Conservation (phyloP, 768 basidiomycete species). For the Termitomyces sp. region DNA sequence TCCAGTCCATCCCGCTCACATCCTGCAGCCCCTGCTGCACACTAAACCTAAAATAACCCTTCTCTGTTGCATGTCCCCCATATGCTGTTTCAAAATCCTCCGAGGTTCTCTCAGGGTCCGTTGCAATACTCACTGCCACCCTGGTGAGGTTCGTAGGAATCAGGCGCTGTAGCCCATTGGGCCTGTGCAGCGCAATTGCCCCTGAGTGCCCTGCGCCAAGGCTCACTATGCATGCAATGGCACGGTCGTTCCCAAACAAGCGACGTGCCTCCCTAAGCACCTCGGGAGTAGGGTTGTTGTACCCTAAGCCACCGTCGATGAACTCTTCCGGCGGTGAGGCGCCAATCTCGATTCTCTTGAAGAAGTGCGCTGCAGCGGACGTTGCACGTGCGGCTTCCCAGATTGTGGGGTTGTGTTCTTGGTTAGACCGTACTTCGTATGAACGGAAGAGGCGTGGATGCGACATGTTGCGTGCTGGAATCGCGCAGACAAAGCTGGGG, state of each 20-base stretch:
- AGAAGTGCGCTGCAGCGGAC: conserved; percentile 20
- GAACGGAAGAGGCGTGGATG: too few species aligned
- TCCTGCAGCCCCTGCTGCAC: conserved; percentile 12
- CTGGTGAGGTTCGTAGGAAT: background rate
- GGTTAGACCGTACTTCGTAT: background rate
- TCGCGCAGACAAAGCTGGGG: background rate
- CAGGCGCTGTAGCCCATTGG: background rate
- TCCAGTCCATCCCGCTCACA: conserved; percentile 4
- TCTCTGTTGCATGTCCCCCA: too few species aligned
- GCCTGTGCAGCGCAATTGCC: background rate
- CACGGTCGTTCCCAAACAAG: background rate
- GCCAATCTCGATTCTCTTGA: conserved; percentile 16
- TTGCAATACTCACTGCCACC: conserved; percentile 1
- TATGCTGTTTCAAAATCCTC: conserved; percentile 1
- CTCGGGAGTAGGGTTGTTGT: conserved; percentile 9
- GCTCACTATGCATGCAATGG: conserved; percentile 5
- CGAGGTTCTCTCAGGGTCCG: conserved; percentile 3
- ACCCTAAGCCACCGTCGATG: conserved; percentile 9
- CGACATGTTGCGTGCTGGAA: background rate
- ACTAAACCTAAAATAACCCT: conserved; percentile 7
- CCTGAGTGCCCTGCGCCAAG: conserved; percentile 6
- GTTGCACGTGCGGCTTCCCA: conserved; percentile 26
- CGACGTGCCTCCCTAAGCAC: background rate
- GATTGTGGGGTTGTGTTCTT: conserved; percentile 13
- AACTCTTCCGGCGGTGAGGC: background rate